phyloP scores from a whole-genome alignment of 164 flowering plant genomes.

The Stephania japonica region DNA sequence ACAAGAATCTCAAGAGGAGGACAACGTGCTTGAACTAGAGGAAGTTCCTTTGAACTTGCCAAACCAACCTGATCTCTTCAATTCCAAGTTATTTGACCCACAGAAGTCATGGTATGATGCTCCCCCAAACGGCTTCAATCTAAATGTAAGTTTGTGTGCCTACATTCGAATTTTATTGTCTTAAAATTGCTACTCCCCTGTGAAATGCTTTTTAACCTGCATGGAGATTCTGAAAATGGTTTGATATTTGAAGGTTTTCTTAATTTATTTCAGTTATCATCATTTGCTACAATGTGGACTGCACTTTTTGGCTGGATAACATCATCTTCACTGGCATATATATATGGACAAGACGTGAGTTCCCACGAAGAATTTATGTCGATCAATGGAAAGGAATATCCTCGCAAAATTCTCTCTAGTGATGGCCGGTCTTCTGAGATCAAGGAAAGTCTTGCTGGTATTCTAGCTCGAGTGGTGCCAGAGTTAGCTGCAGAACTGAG shows the following conservation, averaged over 20 bases:
- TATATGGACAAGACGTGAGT: constrained; percentile 74
- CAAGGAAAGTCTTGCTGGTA: constrained; percentile 64
- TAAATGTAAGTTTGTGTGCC: constrained; percentile 42
- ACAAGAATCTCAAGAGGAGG: constrained; percentile 21
- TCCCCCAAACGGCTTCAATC: constrained; percentile 75
- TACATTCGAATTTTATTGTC: background rate
- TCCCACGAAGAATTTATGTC: constrained; percentile 49
- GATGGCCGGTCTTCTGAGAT: constrained; percentile 87
- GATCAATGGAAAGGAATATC: constrained; percentile 75
- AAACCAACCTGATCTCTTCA: constrained; percentile 35
- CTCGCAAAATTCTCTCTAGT: constrained; percentile 38
- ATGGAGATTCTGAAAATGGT: background rate
- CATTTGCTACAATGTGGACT: constrained; percentile 85
- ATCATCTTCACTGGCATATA: constrained; percentile 80
- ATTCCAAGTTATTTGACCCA: constrained; percentile 44
- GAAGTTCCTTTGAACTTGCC: constrained; percentile 45
- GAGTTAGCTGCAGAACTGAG: constrained; percentile 51
- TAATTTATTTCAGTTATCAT: constrained; percentile 46
- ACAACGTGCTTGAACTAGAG: constrained; percentile 33
- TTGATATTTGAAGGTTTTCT: background rate
- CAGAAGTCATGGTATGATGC: constrained; percentile 75
- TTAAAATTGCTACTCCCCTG: background rate
- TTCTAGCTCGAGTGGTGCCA: constrained; percentile 64
- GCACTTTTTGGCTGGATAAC: constrained; percentile 83
- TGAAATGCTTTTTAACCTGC: background rate